A percentile compares a stretch with the other conserved stretches of the same genome.
Conservation (phyloP, 2,329 filamentous ascomycete species). For the Thelonectria blattea region DNA sequence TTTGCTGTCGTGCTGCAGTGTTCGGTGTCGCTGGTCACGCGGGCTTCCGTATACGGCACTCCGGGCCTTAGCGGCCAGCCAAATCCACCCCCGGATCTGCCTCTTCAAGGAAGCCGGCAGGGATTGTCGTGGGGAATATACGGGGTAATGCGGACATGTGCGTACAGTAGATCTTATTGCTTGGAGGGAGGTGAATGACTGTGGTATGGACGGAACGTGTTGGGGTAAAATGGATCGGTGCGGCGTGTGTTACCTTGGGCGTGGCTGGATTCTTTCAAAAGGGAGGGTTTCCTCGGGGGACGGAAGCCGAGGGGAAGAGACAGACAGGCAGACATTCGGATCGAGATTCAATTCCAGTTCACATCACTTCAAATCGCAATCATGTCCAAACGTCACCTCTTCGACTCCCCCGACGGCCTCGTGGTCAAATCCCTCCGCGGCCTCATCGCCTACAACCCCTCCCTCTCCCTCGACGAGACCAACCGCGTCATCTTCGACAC, state of each 20-base stretch:
- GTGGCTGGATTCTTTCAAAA: slow-evolving; percentile 17
- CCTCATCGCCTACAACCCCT: slow-evolving; percentile 60
- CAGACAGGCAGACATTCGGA: neutral
- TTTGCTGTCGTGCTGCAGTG: neutral
- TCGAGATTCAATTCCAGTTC: neutral
- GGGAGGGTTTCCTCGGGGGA: slow-evolving; percentile 6
- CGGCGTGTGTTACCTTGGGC: neutral
- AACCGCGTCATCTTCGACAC: slow-evolving; percentile 60
- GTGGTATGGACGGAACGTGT: neutral
- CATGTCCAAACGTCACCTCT: slow-evolving; percentile 62
- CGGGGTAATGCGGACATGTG: too few relatives aligned
- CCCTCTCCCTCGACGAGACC: slow-evolving; percentile 54
- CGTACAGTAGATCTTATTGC: too few relatives aligned
- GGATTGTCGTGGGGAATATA: neutral
- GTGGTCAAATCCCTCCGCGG: slow-evolving; percentile 59
- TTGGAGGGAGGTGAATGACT: too few relatives aligned
- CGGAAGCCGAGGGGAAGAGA: neutral
- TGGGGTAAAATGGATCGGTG: slow-evolving; percentile 11
- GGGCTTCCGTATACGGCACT: slow-evolving; percentile 20
- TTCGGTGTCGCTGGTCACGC: slow-evolving; percentile 5
- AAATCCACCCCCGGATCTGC: slow-evolving; percentile 13
- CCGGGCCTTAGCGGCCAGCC: slow-evolving; percentile 17
- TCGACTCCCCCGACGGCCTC: slow-evolving; percentile 58
- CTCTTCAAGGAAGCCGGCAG: slow-evolving; percentile 23
- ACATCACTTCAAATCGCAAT: neutral